Conservation (phyloP, 305 asterid species). For the Rubia balearica region DNA sequence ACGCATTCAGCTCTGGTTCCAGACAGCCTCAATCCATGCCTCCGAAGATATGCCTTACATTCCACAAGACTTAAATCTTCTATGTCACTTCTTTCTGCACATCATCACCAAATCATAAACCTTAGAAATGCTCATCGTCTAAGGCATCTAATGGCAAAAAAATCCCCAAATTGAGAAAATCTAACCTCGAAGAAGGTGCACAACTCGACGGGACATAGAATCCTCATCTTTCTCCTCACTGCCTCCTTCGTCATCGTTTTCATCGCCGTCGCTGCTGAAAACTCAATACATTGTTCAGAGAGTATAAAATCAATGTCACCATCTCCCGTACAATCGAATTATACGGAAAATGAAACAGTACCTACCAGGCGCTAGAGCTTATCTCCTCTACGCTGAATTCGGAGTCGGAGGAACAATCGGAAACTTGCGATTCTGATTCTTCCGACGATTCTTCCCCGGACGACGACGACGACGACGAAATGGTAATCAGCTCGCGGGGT, state of each 20-base stretch:
- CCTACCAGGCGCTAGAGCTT: constrained; percentile 32
- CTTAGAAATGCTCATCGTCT: not conserved
- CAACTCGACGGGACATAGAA: constrained; percentile 30
- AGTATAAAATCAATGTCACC: not conserved
- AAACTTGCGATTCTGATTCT: constrained; percentile 34
- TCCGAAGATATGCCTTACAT: constrained; percentile 51
- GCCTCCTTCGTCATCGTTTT: constrained; percentile 25
- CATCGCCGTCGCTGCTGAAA: constrained; percentile 17
- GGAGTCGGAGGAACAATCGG: constrained; percentile 16
- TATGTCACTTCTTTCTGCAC: constrained; percentile 32
- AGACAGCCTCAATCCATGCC: constrained; percentile 51
- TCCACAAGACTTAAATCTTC: constrained; percentile 37
- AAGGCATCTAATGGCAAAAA: not conserved
- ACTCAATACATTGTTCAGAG: not conserved
- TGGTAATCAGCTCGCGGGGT: constrained; percentile 24
- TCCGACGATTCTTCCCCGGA: constrained; percentile 26
- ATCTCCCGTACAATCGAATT: not conserved
- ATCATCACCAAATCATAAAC: not conserved
- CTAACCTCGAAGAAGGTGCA: constrained; percentile 43
- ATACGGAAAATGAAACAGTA: constrained; percentile 7
- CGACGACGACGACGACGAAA: constrained; percentile 24
- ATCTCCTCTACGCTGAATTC: constrained; percentile 25
- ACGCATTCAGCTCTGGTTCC: constrained; percentile 59
- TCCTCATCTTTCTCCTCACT: constrained; percentile 18
- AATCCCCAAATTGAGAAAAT: not conserved